Percentiles rank a stretch among this genome's conserved stretches.
These are phyloP conservation scores for Metschnikowia anglica DNA, from an alignment of 805 yeast species.

Conservation along the genomic window DNA sequence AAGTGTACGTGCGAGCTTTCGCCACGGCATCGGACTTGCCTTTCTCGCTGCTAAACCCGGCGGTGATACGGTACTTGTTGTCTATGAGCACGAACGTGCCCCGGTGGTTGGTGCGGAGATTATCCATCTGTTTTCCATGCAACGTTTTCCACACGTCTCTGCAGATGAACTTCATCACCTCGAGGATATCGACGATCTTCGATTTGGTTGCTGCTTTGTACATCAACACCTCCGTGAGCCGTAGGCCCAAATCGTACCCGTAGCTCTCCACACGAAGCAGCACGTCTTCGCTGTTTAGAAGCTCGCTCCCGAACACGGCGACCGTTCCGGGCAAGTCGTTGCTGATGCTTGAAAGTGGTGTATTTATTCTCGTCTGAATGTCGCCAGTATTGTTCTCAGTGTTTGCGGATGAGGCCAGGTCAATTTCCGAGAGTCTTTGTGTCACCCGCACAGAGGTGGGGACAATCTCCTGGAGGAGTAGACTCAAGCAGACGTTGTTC, in stretches of 20 bases:
- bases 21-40: constrained; percentile 45
- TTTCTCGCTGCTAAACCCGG: constrained; percentile 46
- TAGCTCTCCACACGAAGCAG: constrained; percentile 60
- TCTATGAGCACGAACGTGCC: constrained; percentile 82
- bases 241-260: constrained; percentile 70
- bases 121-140: constrained; percentile 86
- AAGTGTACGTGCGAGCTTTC: constrained; percentile 51
- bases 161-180: constrained; percentile 88
- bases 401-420: constrained; percentile 2
- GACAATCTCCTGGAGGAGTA: constrained; percentile 71
- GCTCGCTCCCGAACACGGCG: constrained; percentile 35
- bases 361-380: constrained; percentile 26
- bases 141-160: constrained; percentile 85
- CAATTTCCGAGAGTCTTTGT: constrained; percentile 37
- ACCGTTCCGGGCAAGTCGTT: constrained; percentile 45
- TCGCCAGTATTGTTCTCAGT: constrained; percentile 8
- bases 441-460: constrained; percentile 70
- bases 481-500: constrained; percentile 56
- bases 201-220: constrained; percentile 39
- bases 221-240: constrained; percentile 49
- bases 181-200: constrained; percentile 62
- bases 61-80: constrained; percentile 54
- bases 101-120: constrained; percentile 86
- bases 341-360: constrained; percentile 30
- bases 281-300: constrained; percentile 48